These are phyloP conservation scores for Henckelia pumila DNA, from an alignment of 257 asterid genomes.

Conservation along the genomic window DNA sequence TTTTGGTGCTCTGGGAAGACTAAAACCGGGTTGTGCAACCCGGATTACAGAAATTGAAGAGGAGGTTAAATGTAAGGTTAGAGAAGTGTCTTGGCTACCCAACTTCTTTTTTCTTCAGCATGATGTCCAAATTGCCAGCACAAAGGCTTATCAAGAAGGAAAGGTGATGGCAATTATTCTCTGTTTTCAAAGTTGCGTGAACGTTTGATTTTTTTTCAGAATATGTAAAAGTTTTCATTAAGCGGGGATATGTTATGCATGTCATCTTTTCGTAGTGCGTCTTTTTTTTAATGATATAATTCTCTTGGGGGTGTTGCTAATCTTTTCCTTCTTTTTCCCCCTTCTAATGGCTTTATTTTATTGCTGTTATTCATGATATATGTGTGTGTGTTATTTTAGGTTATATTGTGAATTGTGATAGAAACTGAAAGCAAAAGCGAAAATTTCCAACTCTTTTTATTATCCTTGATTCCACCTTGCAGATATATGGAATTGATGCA, in stretches of 20 bases:
- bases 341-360: not conserved
- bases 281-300: not conserved
- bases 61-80: constrained; percentile 59
- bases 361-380: no score
- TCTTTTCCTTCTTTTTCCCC: no score
- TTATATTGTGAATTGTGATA: no score
- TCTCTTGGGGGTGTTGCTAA: not conserved
- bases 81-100: constrained; percentile 69
- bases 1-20: constrained; percentile 35
- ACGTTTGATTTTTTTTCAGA: not conserved
- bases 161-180: not conserved
- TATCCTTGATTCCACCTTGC: constrained; percentile 29
- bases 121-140: constrained; percentile 67
- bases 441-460: not conserved
- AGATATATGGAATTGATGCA: constrained; percentile 98
- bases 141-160: constrained; percentile 55
- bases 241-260: not conserved
- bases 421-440: not conserved
- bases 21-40: constrained; percentile 68
- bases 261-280: no score
- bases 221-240: not conserved
- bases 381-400: no score
- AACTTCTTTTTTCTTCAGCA: constrained; percentile 67
- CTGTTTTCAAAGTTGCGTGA: not conserved
- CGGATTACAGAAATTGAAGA: constrained; percentile 60